phyloP scores from a whole-genome alignment of 2,329 filamentous ascomycete genomes.

The Fusarium redolens region DNA sequence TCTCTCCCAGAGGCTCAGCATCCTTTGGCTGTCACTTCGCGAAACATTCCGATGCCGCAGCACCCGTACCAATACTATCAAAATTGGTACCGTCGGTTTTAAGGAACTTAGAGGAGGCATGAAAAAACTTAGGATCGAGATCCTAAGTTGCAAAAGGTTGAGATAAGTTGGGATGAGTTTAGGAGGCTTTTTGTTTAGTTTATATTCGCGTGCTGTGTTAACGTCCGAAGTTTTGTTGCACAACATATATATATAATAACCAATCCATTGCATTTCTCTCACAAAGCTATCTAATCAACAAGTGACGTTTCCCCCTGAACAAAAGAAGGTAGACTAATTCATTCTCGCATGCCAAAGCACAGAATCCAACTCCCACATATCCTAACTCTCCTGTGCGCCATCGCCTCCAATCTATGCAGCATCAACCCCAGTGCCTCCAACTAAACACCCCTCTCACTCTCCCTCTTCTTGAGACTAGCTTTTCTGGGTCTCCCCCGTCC shows the following conservation, averaged over 20 bases:
- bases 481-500: neutral
- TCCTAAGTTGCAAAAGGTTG: neutral
- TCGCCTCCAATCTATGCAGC: neutral
- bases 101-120: too few species aligned
- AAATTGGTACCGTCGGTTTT: rapidly evolving
- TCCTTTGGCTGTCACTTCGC: too few species aligned
- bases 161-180: neutral
- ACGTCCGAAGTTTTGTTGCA: neutral
- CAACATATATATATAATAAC: neutral
- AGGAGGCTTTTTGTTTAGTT: neutral
- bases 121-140: neutral
- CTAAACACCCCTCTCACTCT: neutral
- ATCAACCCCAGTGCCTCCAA: neutral
- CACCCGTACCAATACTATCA: neutral
- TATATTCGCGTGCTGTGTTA: neutral
- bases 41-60: neutral
- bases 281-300: neutral
- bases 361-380: neutral
- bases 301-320: neutral
- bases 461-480: neutral
- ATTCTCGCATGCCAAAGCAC: neutral
- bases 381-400: neutral
- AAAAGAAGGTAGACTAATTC: neutral
- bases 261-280: neutral
- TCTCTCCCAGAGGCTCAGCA: too few species aligned